Evolutionary conservation across 345 rosid genomes (phyloP), one percentile per base, ranked within the genome.

Genomic region (Triadica sebifera): DNA sequence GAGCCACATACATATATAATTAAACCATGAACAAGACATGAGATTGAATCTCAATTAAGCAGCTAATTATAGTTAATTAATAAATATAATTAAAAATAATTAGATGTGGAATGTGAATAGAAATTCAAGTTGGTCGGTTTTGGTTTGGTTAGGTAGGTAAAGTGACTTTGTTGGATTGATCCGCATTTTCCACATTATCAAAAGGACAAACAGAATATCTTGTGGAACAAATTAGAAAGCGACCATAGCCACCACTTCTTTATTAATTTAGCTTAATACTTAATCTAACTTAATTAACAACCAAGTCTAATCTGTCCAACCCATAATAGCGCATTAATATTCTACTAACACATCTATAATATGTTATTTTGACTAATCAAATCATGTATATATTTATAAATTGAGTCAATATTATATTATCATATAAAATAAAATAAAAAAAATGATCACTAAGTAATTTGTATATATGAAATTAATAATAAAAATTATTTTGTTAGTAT

Each of bases 71-170:
- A n/a, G n/a, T n/a, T n/a, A n/a, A n/a, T n/a, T n/a, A n/a, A n/a
- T n/a, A n/a, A n/a, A n/a, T n/a, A n/a, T n/a, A n/a, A n/a, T n/a
- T n/a, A n/a, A n/a, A n/a, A n/a, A n/a, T n/a, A 65, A 29, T 29
- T 29, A 29, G 15, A 29, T 4, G 6, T 6, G 12, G 38, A 66
- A 19, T 51, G 47, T 37, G 19, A 34, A 37, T 7, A 51, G 45
- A 50, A 60, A 49, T 39, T 25, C 11, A 22, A 60, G 67, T 46
- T 71, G 78, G 86, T 68, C 71, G 78, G 80, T 84, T 55, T 83
- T 79, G 85, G 86, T 81, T 77, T 79, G 84, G 86, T 81, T 77
- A 79, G 75, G 82, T 71, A 77, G 85, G 86, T 79, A 79, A 81
- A 76, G 82, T 69, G 58, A 57, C 47, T 69, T 46, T 61, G 68